These are phyloP conservation scores for Alternaria sp. DNA, from an alignment of 2,329 filamentous ascomycete species.

Conservation along the genomic window DNA sequence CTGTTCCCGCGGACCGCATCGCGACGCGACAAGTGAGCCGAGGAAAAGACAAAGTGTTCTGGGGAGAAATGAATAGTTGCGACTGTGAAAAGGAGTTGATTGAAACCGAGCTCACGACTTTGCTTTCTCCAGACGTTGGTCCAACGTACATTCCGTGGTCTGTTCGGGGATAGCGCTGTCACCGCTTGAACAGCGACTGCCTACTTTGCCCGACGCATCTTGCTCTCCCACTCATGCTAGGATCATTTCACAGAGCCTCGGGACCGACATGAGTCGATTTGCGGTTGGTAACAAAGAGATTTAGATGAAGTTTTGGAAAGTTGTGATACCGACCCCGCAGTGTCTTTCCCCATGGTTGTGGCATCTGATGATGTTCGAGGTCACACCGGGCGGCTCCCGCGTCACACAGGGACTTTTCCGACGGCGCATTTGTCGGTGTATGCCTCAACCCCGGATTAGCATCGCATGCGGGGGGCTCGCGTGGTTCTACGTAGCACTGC, in stretches of 20 bases:
- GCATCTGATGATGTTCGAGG: constrained; percentile 22
- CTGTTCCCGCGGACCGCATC: constrained; percentile 13
- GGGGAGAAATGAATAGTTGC: not conserved
- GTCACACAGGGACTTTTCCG: constrained; percentile 11
- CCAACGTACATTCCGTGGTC: not conserved
- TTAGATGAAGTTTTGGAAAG: not conserved
- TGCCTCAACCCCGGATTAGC: constrained; percentile 2
- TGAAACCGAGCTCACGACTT: not conserved
- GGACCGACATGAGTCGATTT: not conserved
- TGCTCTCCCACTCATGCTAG: not conserved
- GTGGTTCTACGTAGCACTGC: constrained; percentile 19
- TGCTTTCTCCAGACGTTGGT: constrained; percentile 1
- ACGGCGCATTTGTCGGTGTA: not conserved
- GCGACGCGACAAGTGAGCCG: not conserved
- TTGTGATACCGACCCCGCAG: constrained; percentile 19
- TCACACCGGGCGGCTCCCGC: constrained; percentile 20
- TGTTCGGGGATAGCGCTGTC: constrained; percentile 6
- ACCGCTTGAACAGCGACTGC: not conserved
- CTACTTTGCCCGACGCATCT: not conserved
- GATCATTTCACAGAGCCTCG: not conserved
- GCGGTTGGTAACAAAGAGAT: not conserved
- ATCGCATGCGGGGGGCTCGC: constrained; percentile 24
- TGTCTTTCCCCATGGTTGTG: constrained; percentile 7
- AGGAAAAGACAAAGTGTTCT: not conserved
- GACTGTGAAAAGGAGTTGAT: not conserved